phyloP scores from a whole-genome alignment of 306 rosid species.

The Trifolium subterraneum region DNA sequence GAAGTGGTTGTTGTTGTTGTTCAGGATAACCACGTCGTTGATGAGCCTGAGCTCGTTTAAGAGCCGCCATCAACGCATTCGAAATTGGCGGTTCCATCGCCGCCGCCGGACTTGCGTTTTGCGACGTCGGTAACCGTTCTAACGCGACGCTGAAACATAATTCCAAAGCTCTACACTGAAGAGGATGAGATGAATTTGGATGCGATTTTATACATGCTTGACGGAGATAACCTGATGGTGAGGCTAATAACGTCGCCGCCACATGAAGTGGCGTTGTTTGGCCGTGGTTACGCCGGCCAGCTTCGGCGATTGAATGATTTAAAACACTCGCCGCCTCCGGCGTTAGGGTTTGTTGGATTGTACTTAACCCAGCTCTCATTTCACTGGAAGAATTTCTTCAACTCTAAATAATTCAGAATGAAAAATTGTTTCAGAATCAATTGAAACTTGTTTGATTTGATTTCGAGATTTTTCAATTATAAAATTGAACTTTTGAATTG shows the following conservation, averaged over 20 bases:
- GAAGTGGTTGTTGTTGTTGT: slow-evolving; percentile 94
- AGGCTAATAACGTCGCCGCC: slow-evolving; percentile 80
- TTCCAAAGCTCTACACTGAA: slow-evolving; percentile 95
- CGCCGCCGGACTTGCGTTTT: slow-evolving; percentile 62
- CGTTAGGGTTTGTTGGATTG: slow-evolving; percentile 98
- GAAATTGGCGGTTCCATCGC: slow-evolving; percentile 88
- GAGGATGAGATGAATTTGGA: slow-evolving; percentile 95
- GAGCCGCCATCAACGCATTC: slow-evolving; percentile 93
- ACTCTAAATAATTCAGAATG: background rate
- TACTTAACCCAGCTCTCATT: slow-evolving; percentile 97
- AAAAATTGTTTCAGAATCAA: background rate
- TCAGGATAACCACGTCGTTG: slow-evolving; percentile 98
- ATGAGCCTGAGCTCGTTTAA: slow-evolving; percentile 95
- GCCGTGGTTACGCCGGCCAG: slow-evolving; percentile 89
- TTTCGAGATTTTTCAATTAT: too few relatives aligned
- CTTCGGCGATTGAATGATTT: slow-evolving; percentile 90
- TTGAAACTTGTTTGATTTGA: too few relatives aligned
- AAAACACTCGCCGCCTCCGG: slow-evolving; percentile 94
- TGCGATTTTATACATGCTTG: slow-evolving; percentile 97
- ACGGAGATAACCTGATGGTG: slow-evolving; percentile 81
- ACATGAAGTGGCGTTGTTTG: slow-evolving; percentile 98
- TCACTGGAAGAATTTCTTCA: slow-evolving; percentile 32
- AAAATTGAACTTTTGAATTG: background rate
- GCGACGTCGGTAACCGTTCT: slow-evolving; percentile 88
- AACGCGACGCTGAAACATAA: slow-evolving; percentile 95